Percentiles rank a stretch among this genome's conserved stretches.
phyloP scores from a whole-genome alignment of 2,329 filamentous ascomycete genomes.

The Aspergillus niger region DNA sequence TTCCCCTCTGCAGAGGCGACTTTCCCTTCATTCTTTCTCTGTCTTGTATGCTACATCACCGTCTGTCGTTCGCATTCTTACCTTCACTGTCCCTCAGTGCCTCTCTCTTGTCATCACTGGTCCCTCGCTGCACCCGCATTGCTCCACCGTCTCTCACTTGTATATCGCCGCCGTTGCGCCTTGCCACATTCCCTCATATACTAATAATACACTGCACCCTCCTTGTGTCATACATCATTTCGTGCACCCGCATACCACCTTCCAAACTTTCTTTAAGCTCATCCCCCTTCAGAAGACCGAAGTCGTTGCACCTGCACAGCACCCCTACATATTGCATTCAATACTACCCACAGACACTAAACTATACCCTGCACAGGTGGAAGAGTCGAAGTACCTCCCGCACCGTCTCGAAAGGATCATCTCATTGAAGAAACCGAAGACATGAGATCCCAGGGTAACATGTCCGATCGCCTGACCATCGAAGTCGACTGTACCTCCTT shows the following conservation, averaged over 20 bases:
- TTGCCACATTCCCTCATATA: constrained; percentile 13
- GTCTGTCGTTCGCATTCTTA: constrained; percentile 14
- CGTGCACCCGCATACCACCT: constrained; percentile 1
- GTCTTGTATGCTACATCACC: constrained; percentile 12
- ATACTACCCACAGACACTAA: constrained; percentile 21
- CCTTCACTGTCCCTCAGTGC: constrained; percentile 5
- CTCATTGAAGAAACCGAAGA: constrained; percentile 36
- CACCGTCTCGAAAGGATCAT: constrained; percentile 29
- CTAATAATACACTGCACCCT: not conserved
- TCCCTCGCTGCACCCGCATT: constrained; percentile 2
- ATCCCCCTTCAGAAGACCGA: constrained; percentile 8
- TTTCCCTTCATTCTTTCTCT: constrained; percentile 26
- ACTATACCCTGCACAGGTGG: constrained; percentile 31
- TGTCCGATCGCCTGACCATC: constrained; percentile 41
- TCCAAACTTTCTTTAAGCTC: constrained; percentile 6
- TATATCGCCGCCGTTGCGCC: constrained; percentile 7
- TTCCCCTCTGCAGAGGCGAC: constrained; percentile 17
- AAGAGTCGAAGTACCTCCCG: constrained; percentile 29
- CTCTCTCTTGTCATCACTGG: constrained; percentile 2
- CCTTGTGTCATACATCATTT: constrained; percentile 12
- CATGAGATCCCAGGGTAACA: constrained; percentile 42
- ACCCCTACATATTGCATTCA: not conserved
- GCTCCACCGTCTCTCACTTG: constrained; percentile 5
- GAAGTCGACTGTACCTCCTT: constrained; percentile 43
- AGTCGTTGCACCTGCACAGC: not conserved